A percentile compares a stretch with the other conserved stretches of the same genome.
These are phyloP conservation scores for Pleurotus sapidus DNA, from an alignment of 768 basidiomycete genomes.

Conservation along the genomic window DNA sequence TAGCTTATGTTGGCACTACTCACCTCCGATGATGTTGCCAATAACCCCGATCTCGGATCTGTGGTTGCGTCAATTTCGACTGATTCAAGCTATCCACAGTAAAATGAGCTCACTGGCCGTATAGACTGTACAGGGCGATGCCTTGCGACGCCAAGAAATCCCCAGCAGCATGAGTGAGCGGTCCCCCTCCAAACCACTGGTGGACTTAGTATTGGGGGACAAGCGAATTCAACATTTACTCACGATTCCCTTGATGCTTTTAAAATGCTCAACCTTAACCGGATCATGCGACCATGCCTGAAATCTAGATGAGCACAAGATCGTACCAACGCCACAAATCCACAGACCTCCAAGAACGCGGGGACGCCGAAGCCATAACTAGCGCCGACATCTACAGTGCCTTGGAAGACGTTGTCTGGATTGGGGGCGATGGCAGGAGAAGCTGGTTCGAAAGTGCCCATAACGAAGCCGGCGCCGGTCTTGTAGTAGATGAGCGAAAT, in stretches of 20 bases:
- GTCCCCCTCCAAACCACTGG: constrained; percentile 13
- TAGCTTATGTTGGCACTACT: not conserved
- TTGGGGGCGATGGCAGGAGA: constrained; percentile 16
- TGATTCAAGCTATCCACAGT: too few relatives aligned
- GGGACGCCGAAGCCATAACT: constrained; percentile 21
- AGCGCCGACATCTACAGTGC: constrained; percentile 13
- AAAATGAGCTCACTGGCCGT: constrained; percentile 22
- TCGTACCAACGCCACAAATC: not conserved
- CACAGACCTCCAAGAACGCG: constrained; percentile 24
- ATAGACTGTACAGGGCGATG: constrained; percentile 22
- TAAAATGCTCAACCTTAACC: constrained; percentile 8
- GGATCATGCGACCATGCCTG: constrained; percentile 9
- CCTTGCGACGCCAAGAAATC: constrained; percentile 25
- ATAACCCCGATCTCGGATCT: constrained; percentile 14
- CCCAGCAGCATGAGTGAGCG: constrained; percentile 24
- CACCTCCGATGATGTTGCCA: constrained; percentile 8
- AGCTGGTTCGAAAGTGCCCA: constrained; percentile 8
- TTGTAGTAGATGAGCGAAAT: not conserved
- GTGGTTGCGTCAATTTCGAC: too few relatives aligned
- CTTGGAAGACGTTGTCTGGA: constrained; percentile 23
- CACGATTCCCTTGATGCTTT: constrained; percentile 7
- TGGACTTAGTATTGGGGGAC: not conserved
- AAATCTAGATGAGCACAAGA: not conserved
- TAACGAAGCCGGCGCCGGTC: constrained; percentile 7
- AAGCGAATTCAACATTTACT: not conserved